Conservation (phyloP, 2,329 filamentous ascomycete species). For the Tolypocladium amazonense region DNA sequence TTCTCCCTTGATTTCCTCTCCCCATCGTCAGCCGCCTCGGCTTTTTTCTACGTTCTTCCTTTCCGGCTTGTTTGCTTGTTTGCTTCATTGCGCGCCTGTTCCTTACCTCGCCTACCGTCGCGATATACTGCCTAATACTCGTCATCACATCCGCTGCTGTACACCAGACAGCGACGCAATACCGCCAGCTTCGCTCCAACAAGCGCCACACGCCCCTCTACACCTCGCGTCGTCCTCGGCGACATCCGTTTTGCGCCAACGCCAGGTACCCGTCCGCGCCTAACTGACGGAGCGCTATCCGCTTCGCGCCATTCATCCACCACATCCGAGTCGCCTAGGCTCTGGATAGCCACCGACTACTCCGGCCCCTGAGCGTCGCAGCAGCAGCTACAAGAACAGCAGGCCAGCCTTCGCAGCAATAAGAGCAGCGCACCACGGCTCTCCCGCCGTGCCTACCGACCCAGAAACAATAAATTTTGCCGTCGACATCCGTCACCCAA, state of each 20-base stretch:
- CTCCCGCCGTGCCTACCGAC: not conserved
- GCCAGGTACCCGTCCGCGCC: slow-evolving; percentile 12
- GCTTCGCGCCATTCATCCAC: not conserved
- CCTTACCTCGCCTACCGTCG: not conserved
- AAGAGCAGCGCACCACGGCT: not conserved
- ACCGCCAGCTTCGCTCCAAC: not conserved
- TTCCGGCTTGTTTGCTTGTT: slow-evolving; percentile 1
- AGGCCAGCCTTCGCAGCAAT: not conserved
- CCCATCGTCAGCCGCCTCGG: slow-evolving; percentile 4
- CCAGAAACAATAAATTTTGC: slow-evolving; percentile 1
- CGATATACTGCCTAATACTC: not conserved
- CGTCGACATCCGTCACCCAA: slow-evolving; percentile 9
- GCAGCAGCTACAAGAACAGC: not conserved
- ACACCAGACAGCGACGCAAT: not conserved
- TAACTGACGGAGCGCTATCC: not conserved
- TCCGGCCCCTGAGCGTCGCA: not conserved
- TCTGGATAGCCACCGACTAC: not conserved
- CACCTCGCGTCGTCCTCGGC: not conserved
- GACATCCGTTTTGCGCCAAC: slow-evolving; percentile 7
- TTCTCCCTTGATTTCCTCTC: slow-evolving; percentile 3
- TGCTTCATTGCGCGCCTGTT: not conserved
- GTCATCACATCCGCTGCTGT: not conserved
- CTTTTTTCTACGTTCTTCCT: not conserved
- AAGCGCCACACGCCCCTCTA: slow-evolving; percentile 6
- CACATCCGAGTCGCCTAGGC: not conserved